Base-by-base conservation (phyloP, 768 basidiomycete species). In the Lentinula sp. region DNA sequence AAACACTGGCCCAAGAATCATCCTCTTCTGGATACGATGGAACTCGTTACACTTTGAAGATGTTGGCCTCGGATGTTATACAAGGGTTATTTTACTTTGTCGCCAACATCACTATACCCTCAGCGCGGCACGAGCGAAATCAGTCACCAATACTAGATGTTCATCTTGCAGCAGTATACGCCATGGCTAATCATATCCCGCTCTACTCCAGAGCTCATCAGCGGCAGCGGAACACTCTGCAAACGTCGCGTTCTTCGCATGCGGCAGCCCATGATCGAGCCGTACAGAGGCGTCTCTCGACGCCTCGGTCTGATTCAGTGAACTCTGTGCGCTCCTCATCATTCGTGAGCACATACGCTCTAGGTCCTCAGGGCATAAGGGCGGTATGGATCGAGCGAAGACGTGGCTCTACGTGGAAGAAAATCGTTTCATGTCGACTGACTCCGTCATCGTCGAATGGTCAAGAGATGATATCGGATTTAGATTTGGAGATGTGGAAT, bases 311-410 rank as follows among this genome's bases (percentile, higher is more conserved):
- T 20, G 12, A 15, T 37, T 32, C 33, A 12, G 45, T 6, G 15
- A 48, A 16, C 33, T 42, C 45, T 6, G 13, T 18, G 45, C 20
- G 61, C 57, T 16, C 61, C 52, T 42, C 65, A 65, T 49, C 64
- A 64, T 85, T 85, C 62, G 73, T 85, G 36, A 82, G 79, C 48
- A 66, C 84, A 1, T 78, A 78, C 63, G 69, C 72, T 1, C 65
- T 85, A 3, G 84, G 84, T 6, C 69, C 75, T 0, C 76, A 80
- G 62, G 82, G 79, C 0, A 77, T 73, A 55, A 76, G 84, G 2
- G 84, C 81, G 4, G 70, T 84, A 4, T 86, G 85, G 84, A 70
- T 85, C 5, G 82, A 85, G 68, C 75, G 84, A 16, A 73, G 72
- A 65, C 69, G 78, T 35, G 71, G 74, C 13, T 78, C 72, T 54